Evolutionary conservation across 441 rosid genomes (phyloP).

Genomic region (Pelargonium hybrid): DNA sequence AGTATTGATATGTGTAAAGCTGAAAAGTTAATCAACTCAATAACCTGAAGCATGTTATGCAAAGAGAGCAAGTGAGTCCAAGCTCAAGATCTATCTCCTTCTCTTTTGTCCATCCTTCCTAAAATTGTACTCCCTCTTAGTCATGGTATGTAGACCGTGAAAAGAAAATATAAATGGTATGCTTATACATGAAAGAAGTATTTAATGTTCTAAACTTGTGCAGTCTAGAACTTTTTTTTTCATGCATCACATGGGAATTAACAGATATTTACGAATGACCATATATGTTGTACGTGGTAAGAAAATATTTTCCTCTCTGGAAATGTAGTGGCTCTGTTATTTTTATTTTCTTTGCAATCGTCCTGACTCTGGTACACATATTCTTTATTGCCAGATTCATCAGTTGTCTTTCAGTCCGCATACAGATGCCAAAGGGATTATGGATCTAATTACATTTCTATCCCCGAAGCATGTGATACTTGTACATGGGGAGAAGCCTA

Average conservation of each 20-base stretch:
- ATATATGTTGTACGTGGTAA: no score
- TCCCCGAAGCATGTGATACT: conserved; percentile 69
- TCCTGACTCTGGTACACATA: conserved; percentile 1
- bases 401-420: conserved; percentile 92
- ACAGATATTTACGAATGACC: not conserved
- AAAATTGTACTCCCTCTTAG: not conserved
- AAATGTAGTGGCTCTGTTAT: not conserved
- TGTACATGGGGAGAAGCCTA: conserved; percentile 87
- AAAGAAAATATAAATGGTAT: not conserved
- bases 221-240: not conserved
- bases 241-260: not conserved
- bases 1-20: not conserved
- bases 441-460: conserved; percentile 82
- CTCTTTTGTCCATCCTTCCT: not conserved
- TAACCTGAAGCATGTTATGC: not conserved
- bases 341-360: not conserved
- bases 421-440: conserved; percentile 80
- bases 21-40: not conserved
- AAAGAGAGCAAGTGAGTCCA: not conserved
- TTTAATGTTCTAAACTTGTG: not conserved
- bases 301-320: no score
- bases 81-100: not conserved
- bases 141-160: not conserved
- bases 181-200: not conserved
- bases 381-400: conserved; percentile 51